Percentiles rank a stretch among this genome's conserved stretches.
phyloP scores from a whole-genome alignment of 805 yeast genomes.

The Brettanomyces bruxellensis region DNA sequence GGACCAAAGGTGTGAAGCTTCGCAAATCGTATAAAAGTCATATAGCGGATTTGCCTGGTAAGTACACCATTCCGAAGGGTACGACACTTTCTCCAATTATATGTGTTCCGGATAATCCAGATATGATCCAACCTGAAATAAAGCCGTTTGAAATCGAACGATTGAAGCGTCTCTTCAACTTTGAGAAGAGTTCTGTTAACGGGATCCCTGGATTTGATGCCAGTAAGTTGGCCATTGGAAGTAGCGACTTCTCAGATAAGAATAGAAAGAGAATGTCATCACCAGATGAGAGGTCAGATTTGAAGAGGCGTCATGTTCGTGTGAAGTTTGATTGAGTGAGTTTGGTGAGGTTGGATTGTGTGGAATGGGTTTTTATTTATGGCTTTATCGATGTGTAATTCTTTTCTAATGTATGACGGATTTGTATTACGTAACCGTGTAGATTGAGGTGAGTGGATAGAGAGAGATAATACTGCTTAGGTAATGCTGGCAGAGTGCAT shows the following conservation, averaged over 20 bases:
- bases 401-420: too few species aligned
- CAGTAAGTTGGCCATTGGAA: constrained; percentile 54
- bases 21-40: constrained; percentile 94
- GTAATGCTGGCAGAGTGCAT: too few species aligned
- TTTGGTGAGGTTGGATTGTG: too few species aligned
- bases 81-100: constrained; percentile 30
- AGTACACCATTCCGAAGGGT: constrained; percentile 53
- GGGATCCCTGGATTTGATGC: constrained; percentile 77
- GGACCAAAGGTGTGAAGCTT: constrained; percentile 84
- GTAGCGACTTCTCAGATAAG: constrained; percentile 17
- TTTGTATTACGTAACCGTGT: too few species aligned
- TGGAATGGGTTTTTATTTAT: too few species aligned
- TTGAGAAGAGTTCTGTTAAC: constrained; percentile 55
- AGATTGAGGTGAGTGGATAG: too few species aligned
- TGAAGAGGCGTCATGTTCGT: constrained; percentile 25
- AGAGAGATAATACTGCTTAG: too few species aligned
- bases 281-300: constrained; percentile 15
- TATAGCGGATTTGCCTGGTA: constrained; percentile 77
- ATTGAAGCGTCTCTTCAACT: constrained; percentile 40
- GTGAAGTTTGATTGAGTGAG: constrained; percentile 7
- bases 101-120: constrained; percentile 30
- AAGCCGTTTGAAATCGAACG: constrained; percentile 41
- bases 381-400: too few species aligned
- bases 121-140: constrained; percentile 28
- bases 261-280: constrained; percentile 22